Base-by-base conservation (phyloP, 164 flowering plant species). In the Macadamia integrifolia region DNA sequence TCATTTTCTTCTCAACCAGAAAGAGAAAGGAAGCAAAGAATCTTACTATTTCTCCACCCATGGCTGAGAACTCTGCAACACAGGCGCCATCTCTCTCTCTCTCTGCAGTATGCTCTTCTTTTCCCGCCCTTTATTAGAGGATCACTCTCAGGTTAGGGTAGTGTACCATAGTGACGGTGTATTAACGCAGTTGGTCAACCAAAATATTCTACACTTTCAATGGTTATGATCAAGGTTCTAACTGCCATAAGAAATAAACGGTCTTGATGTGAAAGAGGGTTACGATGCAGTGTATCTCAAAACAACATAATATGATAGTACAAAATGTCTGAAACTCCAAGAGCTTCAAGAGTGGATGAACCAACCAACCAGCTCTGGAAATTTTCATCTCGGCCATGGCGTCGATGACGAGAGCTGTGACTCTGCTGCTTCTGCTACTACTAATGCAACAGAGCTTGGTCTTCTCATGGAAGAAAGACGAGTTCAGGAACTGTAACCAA, bases 21-120 rank as follows among this genome's bases (percentile, higher is more conserved):
- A 57, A 12, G 7, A 44, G 18, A 28, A 30, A 40, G 15, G 3
- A 56, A 53, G 49, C 53, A 59, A 7, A 40, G 42, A 62, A 65
- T 30, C 42, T 43, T 79, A 94, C 97, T 90, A 94, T 92, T 94
- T 92, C 77, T 94, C 98, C n/a, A 92, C 97, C 99, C 98, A 94
- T 57, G 88, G 99, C 56, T 90, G 98, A 46, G 92, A 88, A 83
- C 88, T 87, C 74, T 76, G 98, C 71, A 85, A 12, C 14, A 88
- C 23, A 49, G 98, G 97, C 83, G 96, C 97, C 98, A 94, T 81
- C 56, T 4, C 64, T 50, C 44, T 46, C 13, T 11, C 50, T 46
- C 50, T 46, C 50, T 46, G 3, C 0, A 6, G 9, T 32, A 12
- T 29, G 60, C 60, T 8, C 32, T 28, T 58, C 7, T 58, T 28